Evolutionary conservation across 352 stramenopile species (phyloP).

Genomic region (Pythium grandisporangium): DNA sequence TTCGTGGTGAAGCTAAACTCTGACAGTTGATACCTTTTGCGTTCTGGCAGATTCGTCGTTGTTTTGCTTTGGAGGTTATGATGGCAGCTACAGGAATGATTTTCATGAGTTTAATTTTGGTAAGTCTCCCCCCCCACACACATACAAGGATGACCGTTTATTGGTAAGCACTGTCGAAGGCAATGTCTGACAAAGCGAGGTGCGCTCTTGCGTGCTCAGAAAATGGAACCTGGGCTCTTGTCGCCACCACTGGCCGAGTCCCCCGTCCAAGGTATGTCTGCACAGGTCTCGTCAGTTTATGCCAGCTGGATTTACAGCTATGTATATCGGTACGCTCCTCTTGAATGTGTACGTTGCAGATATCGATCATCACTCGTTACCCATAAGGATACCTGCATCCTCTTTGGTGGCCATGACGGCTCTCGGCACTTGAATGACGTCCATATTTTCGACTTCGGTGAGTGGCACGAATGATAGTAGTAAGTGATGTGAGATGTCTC

Average conservation of each 20-base stretch:
- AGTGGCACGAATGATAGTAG: neutral
- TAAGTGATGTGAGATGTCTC: too few relatives aligned
- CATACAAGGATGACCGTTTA: neutral
- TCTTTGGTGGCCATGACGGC: conserved; percentile 97
- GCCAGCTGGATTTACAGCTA: too few relatives aligned
- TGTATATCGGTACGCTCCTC: too few relatives aligned
- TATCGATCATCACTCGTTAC: conserved; percentile 89
- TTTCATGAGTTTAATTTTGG: conserved; percentile 96
- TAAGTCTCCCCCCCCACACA: too few relatives aligned
- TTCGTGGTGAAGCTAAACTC: neutral
- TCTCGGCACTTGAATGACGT: conserved; percentile 96
- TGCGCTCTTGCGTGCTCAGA: conserved; percentile 26
- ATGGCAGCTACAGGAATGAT: conserved; percentile 92
- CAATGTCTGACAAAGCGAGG: too few relatives aligned
- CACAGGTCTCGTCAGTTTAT: too few relatives aligned
- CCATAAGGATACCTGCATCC: conserved; percentile 89
- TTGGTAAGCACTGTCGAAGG: neutral
- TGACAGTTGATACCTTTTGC: too few relatives aligned
- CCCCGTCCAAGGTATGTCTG: conserved; percentile 45
- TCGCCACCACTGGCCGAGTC: conserved; percentile 63
- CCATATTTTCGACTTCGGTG: conserved; percentile 95
- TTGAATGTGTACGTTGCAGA: too few relatives aligned
- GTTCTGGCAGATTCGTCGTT: conserved; percentile 56
- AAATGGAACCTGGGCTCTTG: conserved; percentile 80
- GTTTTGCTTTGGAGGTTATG: conserved; percentile 93